Percentiles rank a stretch among this genome's conserved stretches.
These are phyloP conservation scores for Alternaria sp. DNA, from an alignment of 2,329 filamentous ascomycete species.

Conservation along the genomic window DNA sequence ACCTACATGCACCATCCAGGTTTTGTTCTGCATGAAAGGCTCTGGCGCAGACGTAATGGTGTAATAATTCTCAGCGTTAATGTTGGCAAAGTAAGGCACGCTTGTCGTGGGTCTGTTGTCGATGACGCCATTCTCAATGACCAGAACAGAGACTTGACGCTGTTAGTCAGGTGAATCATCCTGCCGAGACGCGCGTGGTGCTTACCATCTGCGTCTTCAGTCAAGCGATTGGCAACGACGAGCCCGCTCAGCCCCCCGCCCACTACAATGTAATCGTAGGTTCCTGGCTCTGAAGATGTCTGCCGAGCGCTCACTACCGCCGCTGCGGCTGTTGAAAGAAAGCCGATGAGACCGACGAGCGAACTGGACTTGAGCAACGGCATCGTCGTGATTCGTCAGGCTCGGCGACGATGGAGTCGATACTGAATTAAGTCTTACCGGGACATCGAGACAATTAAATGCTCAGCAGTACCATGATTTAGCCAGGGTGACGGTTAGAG, in stretches of 20 bases:
- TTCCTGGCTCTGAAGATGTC: background rate
- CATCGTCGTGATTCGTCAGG: background rate
- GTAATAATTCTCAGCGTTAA: constrained; percentile 18
- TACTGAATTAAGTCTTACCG: no score
- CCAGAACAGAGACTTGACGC: constrained; percentile 16
- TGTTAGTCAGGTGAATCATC: background rate
- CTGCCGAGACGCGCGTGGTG: background rate
- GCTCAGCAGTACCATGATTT: no score
- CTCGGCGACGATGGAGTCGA: no score
- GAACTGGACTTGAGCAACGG: background rate
- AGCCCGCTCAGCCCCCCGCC: constrained; percentile 27
- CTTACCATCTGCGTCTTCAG: constrained; percentile 3
- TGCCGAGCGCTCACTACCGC: background rate
- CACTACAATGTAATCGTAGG: constrained; percentile 29
- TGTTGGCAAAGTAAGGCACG: constrained; percentile 15
- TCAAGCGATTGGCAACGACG: constrained; percentile 26
- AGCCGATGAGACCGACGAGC: background rate
- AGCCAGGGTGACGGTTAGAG: no score
- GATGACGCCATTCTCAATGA: constrained; percentile 23
- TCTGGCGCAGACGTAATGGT: constrained; percentile 21
- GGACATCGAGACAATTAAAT: no score
- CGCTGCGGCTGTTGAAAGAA: background rate
- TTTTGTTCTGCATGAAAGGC: constrained; percentile 27
- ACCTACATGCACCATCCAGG: constrained; percentile 25
- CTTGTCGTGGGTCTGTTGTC: constrained; percentile 12